Base-by-base conservation (phyloP, 2,329 filamentous ascomycete species). In the Raffaelea ambrosiae region DNA sequence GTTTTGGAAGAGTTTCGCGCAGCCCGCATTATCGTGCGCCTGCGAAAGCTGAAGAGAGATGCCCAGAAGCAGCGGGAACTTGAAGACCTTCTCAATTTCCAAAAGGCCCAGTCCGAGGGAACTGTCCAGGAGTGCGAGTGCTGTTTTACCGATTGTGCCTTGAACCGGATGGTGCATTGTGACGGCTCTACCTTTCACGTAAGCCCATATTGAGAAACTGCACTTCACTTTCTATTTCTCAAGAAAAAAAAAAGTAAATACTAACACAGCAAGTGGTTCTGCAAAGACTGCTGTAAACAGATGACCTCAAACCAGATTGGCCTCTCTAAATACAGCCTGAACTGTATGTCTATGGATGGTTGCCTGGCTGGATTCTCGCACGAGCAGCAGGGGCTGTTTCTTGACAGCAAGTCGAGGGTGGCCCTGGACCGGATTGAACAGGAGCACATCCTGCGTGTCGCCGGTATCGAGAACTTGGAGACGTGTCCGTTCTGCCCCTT, bases 401-500 rank as follows among this genome's bases (percentile, higher is more conserved):
- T 89, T 1, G 73, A 81, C 50, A 65, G 73, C 16, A 77, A 75
- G 41, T 68, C 81, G 0, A 68, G 76, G 26, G 66, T 72, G 3
- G 83, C 81, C 9, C 67, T 95, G 3, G 83, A 85, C 48, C 73
- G 78, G 20, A 74, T 90, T 45, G 84, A 90, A 59, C 81, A 86
- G 61, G 78, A 85, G 56, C 74, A 82, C 18, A 76, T 79, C 21
- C 69, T 95, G 36, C 76, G 78, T n/a, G 69, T 78, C 51, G 86
- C 87, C 1, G 78, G 74, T 0, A 74, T 94, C 33, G 80, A 88
- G 38, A 79, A 83, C 51, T 74, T 95, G 2, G 84, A 77, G 29
- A 79, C 76, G 29, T 95, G 88, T 55, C 87, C 88, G 0, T 93
- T 89, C 59, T 95, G 88, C 61, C 81, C 86, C 20, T 94, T 79